Conservation (phyloP, 352 stramenopile genomes). For the Paralagenidium karlingii region DNA sequence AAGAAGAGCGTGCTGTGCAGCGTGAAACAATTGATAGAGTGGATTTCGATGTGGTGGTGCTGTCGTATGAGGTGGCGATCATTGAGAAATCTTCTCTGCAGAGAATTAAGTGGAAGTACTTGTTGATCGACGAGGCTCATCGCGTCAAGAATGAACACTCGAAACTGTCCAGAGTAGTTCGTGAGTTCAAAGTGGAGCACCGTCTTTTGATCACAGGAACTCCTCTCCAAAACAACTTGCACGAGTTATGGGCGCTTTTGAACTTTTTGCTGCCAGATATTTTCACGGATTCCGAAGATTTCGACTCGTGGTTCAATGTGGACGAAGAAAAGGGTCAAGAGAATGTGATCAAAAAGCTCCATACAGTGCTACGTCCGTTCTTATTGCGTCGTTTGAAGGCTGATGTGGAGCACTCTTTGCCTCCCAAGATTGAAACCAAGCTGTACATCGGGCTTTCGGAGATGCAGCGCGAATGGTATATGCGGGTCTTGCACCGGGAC, state of each 20-base stretch:
- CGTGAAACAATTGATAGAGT: constrained; percentile 60
- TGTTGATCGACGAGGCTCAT: constrained; percentile 98
- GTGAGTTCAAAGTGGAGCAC: constrained; percentile 90
- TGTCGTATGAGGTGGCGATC: constrained; percentile 91
- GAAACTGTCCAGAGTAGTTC: constrained; percentile 77
- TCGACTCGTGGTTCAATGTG: constrained; percentile 99
- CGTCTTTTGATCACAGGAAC: constrained; percentile 95
- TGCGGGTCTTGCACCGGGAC: constrained; percentile 93
- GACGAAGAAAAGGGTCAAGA: constrained; percentile 92
- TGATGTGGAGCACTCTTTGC: constrained; percentile 95
- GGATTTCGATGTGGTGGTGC: constrained; percentile 90
- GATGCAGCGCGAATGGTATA: constrained; percentile 99
- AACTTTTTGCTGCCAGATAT: constrained; percentile 95
- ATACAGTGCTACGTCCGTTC: constrained; percentile 97
- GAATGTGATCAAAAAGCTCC: constrained; percentile 95
- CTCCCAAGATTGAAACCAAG: constrained; percentile 98
- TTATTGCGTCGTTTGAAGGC: constrained; percentile 96
- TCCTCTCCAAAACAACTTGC: constrained; percentile 98
- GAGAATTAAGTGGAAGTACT: constrained; percentile 95
- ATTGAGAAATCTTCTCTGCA: constrained; percentile 88
- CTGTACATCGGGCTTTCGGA: constrained; percentile 95
- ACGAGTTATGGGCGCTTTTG: constrained; percentile 99
- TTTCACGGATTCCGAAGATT: constrained; percentile 96
- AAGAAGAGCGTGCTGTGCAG: constrained; percentile 89
- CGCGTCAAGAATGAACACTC: constrained; percentile 96